phyloP scores from a whole-genome alignment of 2,329 filamentous ascomycete genomes.

The Monilinia laxa region DNA sequence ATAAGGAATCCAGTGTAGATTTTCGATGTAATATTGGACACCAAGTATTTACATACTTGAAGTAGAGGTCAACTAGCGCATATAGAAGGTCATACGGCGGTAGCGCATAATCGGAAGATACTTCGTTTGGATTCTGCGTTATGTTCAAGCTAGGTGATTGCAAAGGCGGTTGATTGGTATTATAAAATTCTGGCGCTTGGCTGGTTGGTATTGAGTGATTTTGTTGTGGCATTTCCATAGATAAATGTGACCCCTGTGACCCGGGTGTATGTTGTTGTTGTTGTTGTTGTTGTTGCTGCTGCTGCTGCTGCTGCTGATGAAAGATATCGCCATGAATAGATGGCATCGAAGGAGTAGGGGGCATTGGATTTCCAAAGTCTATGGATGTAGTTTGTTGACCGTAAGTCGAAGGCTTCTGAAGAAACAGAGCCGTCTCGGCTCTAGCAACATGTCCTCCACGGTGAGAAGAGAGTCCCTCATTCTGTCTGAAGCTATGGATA shows the following conservation, averaged over 20 bases:
- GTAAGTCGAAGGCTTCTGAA: constrained; percentile 58
- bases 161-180: constrained; percentile 44
- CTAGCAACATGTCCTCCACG: constrained; percentile 46
- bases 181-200: constrained; percentile 41
- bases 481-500: constrained; percentile 48
- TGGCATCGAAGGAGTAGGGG: constrained; percentile 46
- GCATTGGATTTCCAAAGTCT: constrained; percentile 49
- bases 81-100: constrained; percentile 75
- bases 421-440: constrained; percentile 59
- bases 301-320: constrained; percentile 45
- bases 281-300: constrained; percentile 37
- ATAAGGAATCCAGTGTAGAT: constrained; percentile 77
- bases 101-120: constrained; percentile 62
- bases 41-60: constrained; percentile 79
- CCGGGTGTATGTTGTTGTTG: constrained; percentile 37
- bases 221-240: constrained; percentile 38
- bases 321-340: constrained; percentile 50
- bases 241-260: constrained; percentile 12
- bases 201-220: constrained; percentile 31
- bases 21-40: constrained; percentile 88
- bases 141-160: constrained; percentile 60
- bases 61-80: constrained; percentile 71
- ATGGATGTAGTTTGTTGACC: constrained; percentile 48
- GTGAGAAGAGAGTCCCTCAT: constrained; percentile 43
- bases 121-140: constrained; percentile 47